Base-by-base conservation (phyloP, 2,329 filamentous ascomycete genomes). In the Ramularia collo-cygni region DNA sequence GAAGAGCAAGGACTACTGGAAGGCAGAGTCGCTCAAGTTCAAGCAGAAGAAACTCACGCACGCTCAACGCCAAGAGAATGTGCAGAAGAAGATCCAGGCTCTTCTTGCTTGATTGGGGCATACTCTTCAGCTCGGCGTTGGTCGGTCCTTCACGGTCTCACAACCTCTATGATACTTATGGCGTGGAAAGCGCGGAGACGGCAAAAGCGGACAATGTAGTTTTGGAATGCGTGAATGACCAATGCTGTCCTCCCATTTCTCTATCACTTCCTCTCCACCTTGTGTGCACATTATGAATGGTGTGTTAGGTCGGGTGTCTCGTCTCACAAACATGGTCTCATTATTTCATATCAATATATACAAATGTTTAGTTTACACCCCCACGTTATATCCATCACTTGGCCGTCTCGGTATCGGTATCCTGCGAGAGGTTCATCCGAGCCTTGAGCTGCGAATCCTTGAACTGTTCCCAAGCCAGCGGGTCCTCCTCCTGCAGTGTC, bases 11-110 rank as follows among this genome's bases (percentile, higher is more conserved):
- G 90, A 90, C 52, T 79, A 95, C 75, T 63, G 58, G 57, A 64
- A 64, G 59, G 56, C 51, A 19, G 88, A 95, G 79, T 88, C 85
- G 67, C 79, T 87, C 76, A 95, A 96, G 81, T 87, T 79, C 84
- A 79, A 72, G 68, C 70, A 71, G 59, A 59, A 62, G 61, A 94
- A 94, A 81, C 77, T 88, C 57, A 81, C 77, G 68, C 83, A 81
- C 76, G 88, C 77, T 40, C 74, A 96, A 85, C 87, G 81, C 75
- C 72, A 83, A 66, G 75, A 81, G 70, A 78, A 81, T 57, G 79
- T 98, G 70, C 79, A 93, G 81, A 79, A 81, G 67, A 93, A 85
- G 79, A 98, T 98, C 74, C 80, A 83, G 65, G 76, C 83, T 72
- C 76, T 95, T 62, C 77, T 76, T 60, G 70, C 42, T 37, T 54